phyloP scores from a whole-genome alignment of 495 filamentous ascomycete species.

The Hypoxylon fuscum region DNA sequence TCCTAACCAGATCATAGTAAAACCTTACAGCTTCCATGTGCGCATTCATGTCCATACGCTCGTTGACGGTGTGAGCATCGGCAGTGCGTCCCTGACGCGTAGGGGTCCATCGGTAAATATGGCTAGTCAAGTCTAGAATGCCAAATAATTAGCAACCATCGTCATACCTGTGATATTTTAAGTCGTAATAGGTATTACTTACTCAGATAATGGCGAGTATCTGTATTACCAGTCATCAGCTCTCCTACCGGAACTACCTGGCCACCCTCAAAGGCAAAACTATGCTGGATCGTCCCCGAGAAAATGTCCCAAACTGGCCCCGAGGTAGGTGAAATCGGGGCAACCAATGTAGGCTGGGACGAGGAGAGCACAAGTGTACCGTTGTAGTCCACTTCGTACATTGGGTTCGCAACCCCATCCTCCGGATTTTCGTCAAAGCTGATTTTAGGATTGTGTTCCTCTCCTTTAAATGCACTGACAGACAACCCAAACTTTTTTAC shows the following conservation, averaged over 20 bases:
- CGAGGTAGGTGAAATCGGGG: slow-evolving; percentile 67
- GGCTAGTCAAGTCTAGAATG: slow-evolving; percentile 60
- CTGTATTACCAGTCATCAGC: slow-evolving; percentile 76
- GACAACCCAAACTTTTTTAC: slow-evolving; percentile 63
- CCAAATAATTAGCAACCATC: slow-evolving; percentile 61
- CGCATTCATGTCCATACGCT: slow-evolving; percentile 61
- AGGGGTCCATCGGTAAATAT: slow-evolving; percentile 67
- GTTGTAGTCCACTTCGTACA: slow-evolving; percentile 64
- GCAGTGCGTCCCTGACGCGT: slow-evolving; percentile 56
- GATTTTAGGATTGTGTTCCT: slow-evolving; percentile 52
- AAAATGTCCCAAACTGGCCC: slow-evolving; percentile 57
- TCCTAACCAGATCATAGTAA: slow-evolving; percentile 56
- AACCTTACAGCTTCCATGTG: slow-evolving; percentile 65
- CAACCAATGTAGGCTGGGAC: slow-evolving; percentile 54
- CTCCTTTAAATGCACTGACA: slow-evolving; percentile 56
- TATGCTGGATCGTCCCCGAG: slow-evolving; percentile 67
- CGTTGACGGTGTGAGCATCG: slow-evolving; percentile 66
- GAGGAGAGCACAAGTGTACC: slow-evolving; percentile 58
- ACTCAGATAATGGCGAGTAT: slow-evolving; percentile 62
- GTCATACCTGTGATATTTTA: slow-evolving; percentile 23
- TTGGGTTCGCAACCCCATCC: slow-evolving; percentile 54
- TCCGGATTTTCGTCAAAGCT: slow-evolving; percentile 12
- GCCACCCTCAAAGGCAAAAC: slow-evolving; percentile 62
- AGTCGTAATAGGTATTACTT: slow-evolving; percentile 60
- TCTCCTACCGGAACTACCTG: slow-evolving; percentile 69